Percentiles rank a stretch among this genome's conserved stretches.
Conservation (phyloP, 148 eudicot species). For the Pharnaceum exiguum region DNA sequence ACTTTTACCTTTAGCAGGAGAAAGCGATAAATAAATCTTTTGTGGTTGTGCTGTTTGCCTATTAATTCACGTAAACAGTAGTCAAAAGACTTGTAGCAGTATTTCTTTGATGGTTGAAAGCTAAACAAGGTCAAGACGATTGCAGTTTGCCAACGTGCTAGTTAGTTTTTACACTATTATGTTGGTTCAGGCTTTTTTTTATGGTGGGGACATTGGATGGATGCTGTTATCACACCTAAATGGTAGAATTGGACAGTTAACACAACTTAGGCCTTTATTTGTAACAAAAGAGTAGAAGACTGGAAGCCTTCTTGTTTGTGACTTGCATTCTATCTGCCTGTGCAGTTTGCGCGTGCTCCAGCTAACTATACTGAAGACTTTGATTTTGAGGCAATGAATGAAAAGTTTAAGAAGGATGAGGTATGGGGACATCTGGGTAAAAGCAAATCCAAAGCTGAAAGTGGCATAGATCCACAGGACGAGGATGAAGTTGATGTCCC, state of each 20-base stretch:
- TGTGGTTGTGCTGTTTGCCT: too few relatives aligned
- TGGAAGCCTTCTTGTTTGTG: neutral
- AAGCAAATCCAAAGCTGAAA: slow-evolving; percentile 28
- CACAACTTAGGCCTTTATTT: too few relatives aligned
- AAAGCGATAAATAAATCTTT: too few relatives aligned
- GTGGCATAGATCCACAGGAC: slow-evolving; percentile 16
- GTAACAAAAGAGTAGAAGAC: neutral
- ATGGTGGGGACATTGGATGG: too few relatives aligned
- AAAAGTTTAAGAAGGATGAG: slow-evolving; percentile 67
- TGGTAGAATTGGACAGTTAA: too few relatives aligned
- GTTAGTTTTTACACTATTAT: neutral
- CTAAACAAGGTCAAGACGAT: too few relatives aligned
- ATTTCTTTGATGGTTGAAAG: too few relatives aligned
- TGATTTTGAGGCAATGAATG: slow-evolving; percentile 72
- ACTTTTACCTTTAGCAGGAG: too few relatives aligned
- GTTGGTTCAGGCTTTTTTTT: too few relatives aligned
- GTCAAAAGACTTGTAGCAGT: too few relatives aligned
- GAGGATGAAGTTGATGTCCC: slow-evolving; percentile 26
- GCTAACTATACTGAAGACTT: slow-evolving; percentile 51
- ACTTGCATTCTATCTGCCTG: neutral
- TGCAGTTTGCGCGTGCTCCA: slow-evolving; percentile 30
- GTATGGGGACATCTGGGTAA: slow-evolving; percentile 71
- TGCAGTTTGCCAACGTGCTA: neutral
- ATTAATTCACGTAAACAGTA: too few relatives aligned
- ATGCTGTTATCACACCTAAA: too few relatives aligned